Conservation (phyloP, 352 stramenopile species). For the Phytopythium delawarense region DNA sequence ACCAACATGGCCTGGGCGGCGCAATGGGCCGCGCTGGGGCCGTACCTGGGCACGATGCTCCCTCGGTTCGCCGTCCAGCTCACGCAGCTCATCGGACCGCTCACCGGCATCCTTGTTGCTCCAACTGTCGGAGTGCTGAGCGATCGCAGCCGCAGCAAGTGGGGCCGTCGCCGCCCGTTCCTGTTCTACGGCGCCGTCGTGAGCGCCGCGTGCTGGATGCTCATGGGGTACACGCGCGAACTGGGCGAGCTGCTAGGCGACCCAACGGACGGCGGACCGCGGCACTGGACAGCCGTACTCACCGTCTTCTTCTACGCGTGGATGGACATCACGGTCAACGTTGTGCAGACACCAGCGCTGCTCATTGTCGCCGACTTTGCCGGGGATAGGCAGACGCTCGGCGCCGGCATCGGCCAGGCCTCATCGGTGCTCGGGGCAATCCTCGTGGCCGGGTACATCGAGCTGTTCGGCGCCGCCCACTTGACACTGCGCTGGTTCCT, state of each 20-base stretch:
- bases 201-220: slow-evolving; percentile 57
- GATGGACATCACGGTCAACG: slow-evolving; percentile 83
- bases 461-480: slow-evolving; percentile 62
- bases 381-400: slow-evolving; percentile 61
- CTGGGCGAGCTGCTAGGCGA: slow-evolving; percentile 63
- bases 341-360: slow-evolving; percentile 65
- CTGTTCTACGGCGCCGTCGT: slow-evolving; percentile 57
- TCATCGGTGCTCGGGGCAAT: slow-evolving; percentile 63
- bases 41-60: slow-evolving; percentile 68
- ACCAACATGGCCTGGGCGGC: slow-evolving; percentile 79
- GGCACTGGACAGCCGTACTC: slow-evolving; percentile 50
- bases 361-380: slow-evolving; percentile 77
- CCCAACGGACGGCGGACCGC: slow-evolving; percentile 18
- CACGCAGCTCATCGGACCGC: slow-evolving; percentile 66
- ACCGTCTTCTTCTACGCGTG: slow-evolving; percentile 77
- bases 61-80: slow-evolving; percentile 64
- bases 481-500: slow-evolving; percentile 65
- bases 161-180: slow-evolving; percentile 61
- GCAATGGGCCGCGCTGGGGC: slow-evolving; percentile 67
- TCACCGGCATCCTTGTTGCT: slow-evolving; percentile 65
- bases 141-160: slow-evolving; percentile 45
- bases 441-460: slow-evolving; percentile 67
- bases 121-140: slow-evolving; percentile 66
- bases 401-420: slow-evolving; percentile 53
- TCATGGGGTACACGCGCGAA: slow-evolving; percentile 69